These are phyloP conservation scores for Phalaenopsis equestris DNA, from an alignment of 106 monocot genomes.

Conservation along the genomic window DNA sequence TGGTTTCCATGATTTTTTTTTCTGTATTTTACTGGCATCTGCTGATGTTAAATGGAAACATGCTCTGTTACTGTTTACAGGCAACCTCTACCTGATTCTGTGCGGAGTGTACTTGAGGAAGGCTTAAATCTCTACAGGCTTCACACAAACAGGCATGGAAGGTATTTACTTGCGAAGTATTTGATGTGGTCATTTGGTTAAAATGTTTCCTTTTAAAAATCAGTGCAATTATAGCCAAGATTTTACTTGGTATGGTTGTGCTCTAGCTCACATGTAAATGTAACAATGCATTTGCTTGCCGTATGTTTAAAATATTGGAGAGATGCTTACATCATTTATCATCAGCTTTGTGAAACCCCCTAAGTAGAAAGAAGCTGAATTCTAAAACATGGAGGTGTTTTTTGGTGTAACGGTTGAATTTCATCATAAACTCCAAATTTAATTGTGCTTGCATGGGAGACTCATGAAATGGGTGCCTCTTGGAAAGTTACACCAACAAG, in stretches of 20 bases:
- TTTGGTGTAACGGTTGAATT: too few relatives aligned
- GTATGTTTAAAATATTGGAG: neutral
- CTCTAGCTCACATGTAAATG: neutral
- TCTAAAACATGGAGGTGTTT: too few relatives aligned
- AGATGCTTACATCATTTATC: too few relatives aligned
- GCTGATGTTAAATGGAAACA: neutral
- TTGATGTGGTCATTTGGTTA: neutral
- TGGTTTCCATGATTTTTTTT: neutral
- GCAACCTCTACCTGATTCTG: slow-evolving; percentile 60
- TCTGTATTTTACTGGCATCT: neutral
- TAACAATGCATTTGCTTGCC: neutral
- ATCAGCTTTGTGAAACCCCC: neutral
- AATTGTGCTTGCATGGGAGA: too few relatives aligned
- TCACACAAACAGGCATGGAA: slow-evolving; percentile 82
- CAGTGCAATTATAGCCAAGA: neutral
- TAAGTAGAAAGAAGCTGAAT: too few relatives aligned
- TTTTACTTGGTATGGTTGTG: neutral
- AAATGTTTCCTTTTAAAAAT: neutral
- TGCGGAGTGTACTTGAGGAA: slow-evolving; percentile 70
- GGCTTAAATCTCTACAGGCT: slow-evolving; percentile 80
- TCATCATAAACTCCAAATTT: too few relatives aligned
- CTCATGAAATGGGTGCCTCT: too few relatives aligned
- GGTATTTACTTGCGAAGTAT: slow-evolving; percentile 31
- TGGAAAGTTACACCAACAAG: too few relatives aligned
- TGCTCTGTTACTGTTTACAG: slow-evolving; percentile 26